Percentiles rank a stretch among this genome's conserved stretches.
Conservation (phyloP, 345 rosid genomes). For the Rhodamnia rubescens region DNA sequence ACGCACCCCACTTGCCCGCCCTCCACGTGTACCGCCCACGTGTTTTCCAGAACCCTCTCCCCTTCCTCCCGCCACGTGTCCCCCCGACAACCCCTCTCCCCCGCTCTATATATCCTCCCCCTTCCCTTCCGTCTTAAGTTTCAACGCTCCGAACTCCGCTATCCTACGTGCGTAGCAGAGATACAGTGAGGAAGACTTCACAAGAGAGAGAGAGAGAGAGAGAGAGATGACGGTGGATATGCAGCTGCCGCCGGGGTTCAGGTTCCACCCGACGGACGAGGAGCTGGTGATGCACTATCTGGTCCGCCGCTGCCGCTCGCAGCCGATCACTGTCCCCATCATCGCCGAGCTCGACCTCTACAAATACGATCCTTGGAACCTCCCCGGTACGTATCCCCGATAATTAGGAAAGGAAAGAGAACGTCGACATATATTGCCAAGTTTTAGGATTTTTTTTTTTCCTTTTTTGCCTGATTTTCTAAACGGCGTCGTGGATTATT, state of each 20-base stretch:
- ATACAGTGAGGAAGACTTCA: not conserved
- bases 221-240: constrained; percentile 25
- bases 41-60: constrained; percentile 12
- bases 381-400: constrained; percentile 44
- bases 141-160: constrained; percentile 47
- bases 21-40: constrained; percentile 45
- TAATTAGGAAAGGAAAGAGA: too few species aligned
- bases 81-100: constrained; percentile 6
- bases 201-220: not conserved
- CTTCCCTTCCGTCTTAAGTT: constrained; percentile 38
- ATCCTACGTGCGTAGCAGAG: not conserved
- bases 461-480: not conserved
- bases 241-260: constrained; percentile 81
- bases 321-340: constrained; percentile 58
- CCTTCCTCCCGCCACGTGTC: constrained; percentile 36
- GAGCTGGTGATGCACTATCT: constrained; percentile 90
- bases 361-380: constrained; percentile 78
- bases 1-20: constrained; percentile 14
- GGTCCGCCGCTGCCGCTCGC: constrained; percentile 74
- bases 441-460: not conserved
- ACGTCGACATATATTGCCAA: too few species aligned
- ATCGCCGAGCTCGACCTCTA: constrained; percentile 82
- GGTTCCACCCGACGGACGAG: constrained; percentile 96
- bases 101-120: constrained; percentile 36
- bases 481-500: too few species aligned